Percentiles rank a stretch among this genome's conserved stretches.
These are phyloP conservation scores for Bruguiera hainesii DNA, from an alignment of 441 rosid genomes.

Conservation along the genomic window DNA sequence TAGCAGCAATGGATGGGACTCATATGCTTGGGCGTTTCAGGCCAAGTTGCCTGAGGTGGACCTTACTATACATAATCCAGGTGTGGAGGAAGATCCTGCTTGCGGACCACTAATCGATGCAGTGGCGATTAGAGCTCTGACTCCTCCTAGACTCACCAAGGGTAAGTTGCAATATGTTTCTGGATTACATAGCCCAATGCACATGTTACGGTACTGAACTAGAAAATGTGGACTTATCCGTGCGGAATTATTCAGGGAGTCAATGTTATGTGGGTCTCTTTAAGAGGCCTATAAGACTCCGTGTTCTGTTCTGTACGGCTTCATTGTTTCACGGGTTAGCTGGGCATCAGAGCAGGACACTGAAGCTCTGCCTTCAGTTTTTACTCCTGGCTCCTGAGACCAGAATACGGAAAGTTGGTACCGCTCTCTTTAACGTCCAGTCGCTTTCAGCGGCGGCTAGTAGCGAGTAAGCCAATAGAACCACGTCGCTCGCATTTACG, in stretches of 20 bases:
- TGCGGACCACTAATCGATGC: constrained; percentile 88
- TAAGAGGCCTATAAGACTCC: background rate
- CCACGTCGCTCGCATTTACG: background rate
- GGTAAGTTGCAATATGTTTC: constrained; percentile 37
- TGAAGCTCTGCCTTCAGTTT: too few species aligned
- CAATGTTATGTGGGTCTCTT: too few species aligned
- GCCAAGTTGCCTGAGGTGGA: constrained; percentile 38
- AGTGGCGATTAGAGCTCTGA: constrained; percentile 61
- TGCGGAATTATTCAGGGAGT: too few species aligned
- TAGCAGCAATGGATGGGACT: constrained; percentile 83
- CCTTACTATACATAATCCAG: constrained; percentile 75
- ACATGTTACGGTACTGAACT: too few species aligned
- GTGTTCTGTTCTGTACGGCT: background rate
- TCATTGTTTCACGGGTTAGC: too few species aligned
- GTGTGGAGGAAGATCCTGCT: constrained; percentile 91
- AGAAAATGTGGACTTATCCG: too few species aligned
- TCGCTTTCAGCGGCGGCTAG: background rate
- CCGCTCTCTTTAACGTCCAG: background rate
- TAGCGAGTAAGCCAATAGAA: background rate
- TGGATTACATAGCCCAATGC: background rate
- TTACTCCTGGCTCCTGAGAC: too few species aligned
- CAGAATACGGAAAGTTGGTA: too few species aligned
- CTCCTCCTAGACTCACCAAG: constrained; percentile 63
- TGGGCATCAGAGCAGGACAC: too few species aligned
- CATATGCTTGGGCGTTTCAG: constrained; percentile 75